Evolutionary conservation across 768 basidiomycete genomes (phyloP).

Genomic region (Agaricus bisporus): DNA sequence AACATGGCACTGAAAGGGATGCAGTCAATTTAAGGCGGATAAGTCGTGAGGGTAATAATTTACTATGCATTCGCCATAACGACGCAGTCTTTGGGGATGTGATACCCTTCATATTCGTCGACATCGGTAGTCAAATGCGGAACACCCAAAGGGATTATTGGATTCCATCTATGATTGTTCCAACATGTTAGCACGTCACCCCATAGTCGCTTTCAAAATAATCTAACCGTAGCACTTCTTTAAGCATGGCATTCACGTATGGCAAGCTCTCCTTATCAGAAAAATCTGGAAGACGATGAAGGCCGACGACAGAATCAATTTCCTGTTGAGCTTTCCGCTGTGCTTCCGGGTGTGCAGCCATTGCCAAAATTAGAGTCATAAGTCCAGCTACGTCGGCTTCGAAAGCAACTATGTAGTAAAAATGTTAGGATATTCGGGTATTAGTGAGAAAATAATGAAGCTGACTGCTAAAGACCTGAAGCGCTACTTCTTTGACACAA

Average conservation of each 20-base stretch:
- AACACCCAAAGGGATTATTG: slow-evolving; percentile 7
- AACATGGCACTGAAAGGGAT: slow-evolving; percentile 15
- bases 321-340: slow-evolving; percentile 18
- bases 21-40: not conserved
- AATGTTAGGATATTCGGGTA: not conserved
- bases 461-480: slow-evolving; percentile 7
- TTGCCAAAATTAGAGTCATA: slow-evolving; percentile 6
- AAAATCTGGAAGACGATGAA: slow-evolving; percentile 18
- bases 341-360: slow-evolving; percentile 12
- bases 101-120: slow-evolving; percentile 11
- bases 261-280: slow-evolving; percentile 15
- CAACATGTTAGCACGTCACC: not conserved
- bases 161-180: slow-evolving; percentile 2
- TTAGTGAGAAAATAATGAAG: not conserved
- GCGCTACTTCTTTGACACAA: not conserved
- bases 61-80: slow-evolving; percentile 11
- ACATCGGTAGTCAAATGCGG: slow-evolving; percentile 9
- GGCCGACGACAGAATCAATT: slow-evolving; percentile 17
- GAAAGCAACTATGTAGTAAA: not conserved
- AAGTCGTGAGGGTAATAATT: not conserved
- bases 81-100: slow-evolving; percentile 8
- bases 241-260: slow-evolving; percentile 18
- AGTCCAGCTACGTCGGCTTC: slow-evolving; percentile 6
- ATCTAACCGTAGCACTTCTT: slow-evolving; percentile 16
- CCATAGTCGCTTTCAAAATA: slow-evolving; percentile 15